Evolutionary conservation across 148 eudicot species (phyloP), one percentile per base, ranked within the genome.

Genomic region (Rhododendron griersonianum): DNA sequence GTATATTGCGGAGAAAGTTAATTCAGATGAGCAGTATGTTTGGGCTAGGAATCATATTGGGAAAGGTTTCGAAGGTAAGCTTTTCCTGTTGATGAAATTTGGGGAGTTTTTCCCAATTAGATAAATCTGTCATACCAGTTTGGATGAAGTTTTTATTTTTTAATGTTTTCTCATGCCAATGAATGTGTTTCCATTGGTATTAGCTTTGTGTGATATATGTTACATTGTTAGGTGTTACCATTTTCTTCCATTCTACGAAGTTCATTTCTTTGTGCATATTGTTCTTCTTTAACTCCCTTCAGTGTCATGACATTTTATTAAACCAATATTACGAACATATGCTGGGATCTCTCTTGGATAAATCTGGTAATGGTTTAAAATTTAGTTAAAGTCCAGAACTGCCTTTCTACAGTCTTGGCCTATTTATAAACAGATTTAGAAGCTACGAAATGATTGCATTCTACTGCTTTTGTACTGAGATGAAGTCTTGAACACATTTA

Each of bases 31-130:
- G 91, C 87, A 44, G 89, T 85, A 85, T 89, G 85, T 89, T 25
- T 96, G 93, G 96, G 94, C 81, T 84, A 89, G 86, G 74, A 86
- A 84, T 83, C 94, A 93, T 79, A 86, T 96, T 47, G 88, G 86
- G 77, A 96, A 91, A 90, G 98, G 98, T 44, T 91, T 94, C 86
- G 88, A 87, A 21, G 98, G 99, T 95, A 87, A 87, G 85, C 50
- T 21, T 81, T 37, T 59, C 28, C 39, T 23, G 11, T 11, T 37
- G 10, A 25, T 39, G 33, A 50, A 44, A 63, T 37, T 61, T 15
- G 3, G 13, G 33, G 48, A 78, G 30, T 80, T 80, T 59, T 2
- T 48, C 13, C 45, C 19, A 21, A 55, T 21, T 61, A 59, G 37
- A 61, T 33, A 3, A 33, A 57, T 21, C 33, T 41, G 19, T 7